Evolutionary conservation across 1,284 basidiomycete species (phyloP).

Genomic region (Apiotrichum porosum): DNA sequence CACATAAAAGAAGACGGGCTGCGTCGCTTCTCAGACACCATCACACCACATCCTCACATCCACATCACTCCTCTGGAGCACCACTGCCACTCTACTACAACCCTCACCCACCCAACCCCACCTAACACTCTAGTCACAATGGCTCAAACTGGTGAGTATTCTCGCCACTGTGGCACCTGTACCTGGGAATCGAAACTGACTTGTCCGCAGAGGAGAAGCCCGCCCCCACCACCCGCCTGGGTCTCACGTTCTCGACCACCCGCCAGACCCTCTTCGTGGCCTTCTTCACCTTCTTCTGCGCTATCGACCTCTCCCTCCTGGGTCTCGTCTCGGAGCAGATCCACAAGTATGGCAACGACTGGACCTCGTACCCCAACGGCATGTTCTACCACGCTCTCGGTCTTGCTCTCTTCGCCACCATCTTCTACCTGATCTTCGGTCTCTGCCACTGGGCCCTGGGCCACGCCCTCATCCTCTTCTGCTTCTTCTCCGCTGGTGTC

Average conservation of each 20-base stretch:
- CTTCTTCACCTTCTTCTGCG: slow-evolving; percentile 56
- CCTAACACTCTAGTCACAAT: not conserved
- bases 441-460: slow-evolving; percentile 34
- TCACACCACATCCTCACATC: too few relatives aligned
- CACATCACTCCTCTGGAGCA: not conserved
- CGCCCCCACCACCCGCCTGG: slow-evolving; percentile 5
- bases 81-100: not conserved
- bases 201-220: not conserved
- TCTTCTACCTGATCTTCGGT: slow-evolving; percentile 31
- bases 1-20: too few relatives aligned
- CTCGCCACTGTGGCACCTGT: too few relatives aligned
- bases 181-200: too few relatives aligned
- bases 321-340: slow-evolving; percentile 41
- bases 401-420: slow-evolving; percentile 30
- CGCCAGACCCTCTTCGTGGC: slow-evolving; percentile 48
- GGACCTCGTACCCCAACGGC: slow-evolving; percentile 24
- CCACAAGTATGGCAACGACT: slow-evolving; percentile 29
- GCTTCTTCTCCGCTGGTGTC: slow-evolving; percentile 14
- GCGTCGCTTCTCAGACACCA: too few relatives aligned
- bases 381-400: slow-evolving; percentile 33
- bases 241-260: slow-evolving; percentile 16
- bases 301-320: slow-evolving; percentile 50
- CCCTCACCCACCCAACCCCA: not conserved
- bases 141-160: not conserved
- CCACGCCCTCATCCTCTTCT: slow-evolving; percentile 23